Base-by-base conservation (phyloP, 495 filamentous ascomycete genomes). In the Aspergillus biplanus region DNA sequence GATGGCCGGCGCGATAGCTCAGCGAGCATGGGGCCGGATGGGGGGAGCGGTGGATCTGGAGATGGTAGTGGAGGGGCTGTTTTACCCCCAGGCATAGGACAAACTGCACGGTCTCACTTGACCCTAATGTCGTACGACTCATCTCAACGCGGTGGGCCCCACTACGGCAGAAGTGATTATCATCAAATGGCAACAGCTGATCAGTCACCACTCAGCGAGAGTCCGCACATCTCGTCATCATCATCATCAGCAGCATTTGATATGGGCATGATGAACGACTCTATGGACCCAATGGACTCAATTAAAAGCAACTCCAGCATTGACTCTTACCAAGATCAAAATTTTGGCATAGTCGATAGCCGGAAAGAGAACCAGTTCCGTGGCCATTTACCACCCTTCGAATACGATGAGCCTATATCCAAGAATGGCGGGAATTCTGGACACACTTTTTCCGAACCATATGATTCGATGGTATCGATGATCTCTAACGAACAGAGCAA, bases 1-100 rank as follows among this genome's bases (percentile, higher is more conserved):
- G 89, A 90, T 44, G 91, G 92, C 58, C 83, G 92, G 56, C 83
- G 91, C 16, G 85, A 88, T 35, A 92, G 88, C 69, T 81, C 84
- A 5, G 83, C 88, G 0, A 90, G 87, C 70, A 90, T 88, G 74
- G 88, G 87, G n/a, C 87, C 88, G 3, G 88, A 88, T 6, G 86
- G 88, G 16, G 75, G 76, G n/a, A 71, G 68, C 35, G 78, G 74
- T 47, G 69, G 66, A 39, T 60, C 71, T 11, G 71, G 76, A 33
- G 77, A 80, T 55, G 70, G 69, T 33, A 69, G 65, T 39, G 70
- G 73, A 16, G 67, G 67, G 9, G 54, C 69, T 52, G 63, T 74
- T 3, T 62, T 77, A 33, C 70, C 74, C n/a, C 75, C 73, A 15
- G 73, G 71, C 32, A 67, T 79, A 52, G 71, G 75, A 46, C 75